phyloP scores from a whole-genome alignment of 257 asterid species.

The Scutellaria barbata region DNA sequence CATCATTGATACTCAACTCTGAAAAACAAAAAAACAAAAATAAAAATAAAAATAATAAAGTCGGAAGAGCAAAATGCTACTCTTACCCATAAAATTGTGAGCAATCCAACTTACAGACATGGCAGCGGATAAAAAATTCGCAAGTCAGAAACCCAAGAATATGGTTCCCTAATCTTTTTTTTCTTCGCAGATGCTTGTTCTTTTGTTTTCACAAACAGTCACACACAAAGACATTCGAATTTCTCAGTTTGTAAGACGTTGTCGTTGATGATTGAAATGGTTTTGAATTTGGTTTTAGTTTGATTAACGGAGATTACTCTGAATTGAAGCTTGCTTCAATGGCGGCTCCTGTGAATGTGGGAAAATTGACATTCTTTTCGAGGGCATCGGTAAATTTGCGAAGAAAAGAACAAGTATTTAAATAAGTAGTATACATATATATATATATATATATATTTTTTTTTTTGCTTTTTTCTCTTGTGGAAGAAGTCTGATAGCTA shows the following conservation, averaged over 20 bases:
- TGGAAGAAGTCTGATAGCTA: no score
- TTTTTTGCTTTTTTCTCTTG: no score
- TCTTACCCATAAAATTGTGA: not conserved
- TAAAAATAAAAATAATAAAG: not conserved
- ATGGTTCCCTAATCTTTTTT: conserved; percentile 21
- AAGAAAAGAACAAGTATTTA: no score
- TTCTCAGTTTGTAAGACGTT: not conserved
- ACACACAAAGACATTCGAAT: not conserved
- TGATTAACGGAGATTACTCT: not conserved
- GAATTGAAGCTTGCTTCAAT: conserved; percentile 30
- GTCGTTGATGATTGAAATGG: not conserved
- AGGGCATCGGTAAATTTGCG: not conserved
- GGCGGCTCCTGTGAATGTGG: conserved; percentile 33
- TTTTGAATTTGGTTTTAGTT: not conserved
- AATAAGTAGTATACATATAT: no score
- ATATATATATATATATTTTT: no score
- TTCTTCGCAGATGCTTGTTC: conserved; percentile 5
- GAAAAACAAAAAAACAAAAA: conserved; percentile 12
- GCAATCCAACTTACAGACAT: conserved; percentile 43
- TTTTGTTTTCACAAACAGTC: conserved; percentile 16
- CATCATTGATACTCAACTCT: conserved; percentile 54
- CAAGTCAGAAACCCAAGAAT: not conserved
- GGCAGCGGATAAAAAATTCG: conserved; percentile 13
- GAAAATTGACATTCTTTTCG: not conserved
- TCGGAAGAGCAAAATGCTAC: conserved; percentile 1